Evolutionary conservation across 2,329 filamentous ascomycete genomes (phyloP).

Genomic region (Colletotrichum coccodes): DNA sequence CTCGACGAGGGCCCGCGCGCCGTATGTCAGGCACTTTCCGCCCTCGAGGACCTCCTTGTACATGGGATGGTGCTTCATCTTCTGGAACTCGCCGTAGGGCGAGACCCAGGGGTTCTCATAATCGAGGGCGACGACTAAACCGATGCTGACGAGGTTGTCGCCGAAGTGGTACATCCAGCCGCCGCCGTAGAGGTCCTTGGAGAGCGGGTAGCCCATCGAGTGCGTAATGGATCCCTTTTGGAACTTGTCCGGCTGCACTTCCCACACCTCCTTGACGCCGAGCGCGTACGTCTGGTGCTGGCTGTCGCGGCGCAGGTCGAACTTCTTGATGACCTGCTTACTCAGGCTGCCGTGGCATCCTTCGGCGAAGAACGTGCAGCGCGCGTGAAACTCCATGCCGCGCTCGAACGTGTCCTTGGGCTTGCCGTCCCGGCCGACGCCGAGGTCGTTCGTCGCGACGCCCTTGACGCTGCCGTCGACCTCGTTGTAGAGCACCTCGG

Average conservation of each 20-base stretch:
- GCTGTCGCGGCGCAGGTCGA: slow-evolving; percentile 87
- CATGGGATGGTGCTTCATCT: slow-evolving; percentile 96
- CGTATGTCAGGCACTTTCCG: slow-evolving; percentile 97
- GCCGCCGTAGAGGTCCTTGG: slow-evolving; percentile 91
- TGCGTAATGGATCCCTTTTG: slow-evolving; percentile 86
- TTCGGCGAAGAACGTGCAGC: slow-evolving; percentile 91
- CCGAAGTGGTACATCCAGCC: slow-evolving; percentile 99
- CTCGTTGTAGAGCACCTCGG: slow-evolving; percentile 84
- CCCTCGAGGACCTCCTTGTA: slow-evolving; percentile 90
- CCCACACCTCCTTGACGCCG: slow-evolving; percentile 97
- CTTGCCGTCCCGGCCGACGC: slow-evolving; percentile 82
- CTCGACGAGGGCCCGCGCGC: slow-evolving; percentile 89
- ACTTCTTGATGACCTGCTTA: slow-evolving; percentile 96
- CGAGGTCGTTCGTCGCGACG: slow-evolving; percentile 95
- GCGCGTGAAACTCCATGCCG: slow-evolving; percentile 97
- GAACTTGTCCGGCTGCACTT: slow-evolving; percentile 93
- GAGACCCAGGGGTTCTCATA: slow-evolving; percentile 97
- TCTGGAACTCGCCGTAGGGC: slow-evolving; percentile 96
- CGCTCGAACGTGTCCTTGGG: slow-evolving; percentile 93
- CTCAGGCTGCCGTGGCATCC: slow-evolving; percentile 95
- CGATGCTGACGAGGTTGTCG: slow-evolving; percentile 93
- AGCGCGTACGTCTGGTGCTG: slow-evolving; percentile 96
- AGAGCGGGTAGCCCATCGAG: slow-evolving; percentile 91
- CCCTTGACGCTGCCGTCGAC: slow-evolving; percentile 89
- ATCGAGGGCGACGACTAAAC: slow-evolving; percentile 91